phyloP scores from a whole-genome alignment of 2,329 filamentous ascomycete genomes.

The Verticillium longisporum region DNA sequence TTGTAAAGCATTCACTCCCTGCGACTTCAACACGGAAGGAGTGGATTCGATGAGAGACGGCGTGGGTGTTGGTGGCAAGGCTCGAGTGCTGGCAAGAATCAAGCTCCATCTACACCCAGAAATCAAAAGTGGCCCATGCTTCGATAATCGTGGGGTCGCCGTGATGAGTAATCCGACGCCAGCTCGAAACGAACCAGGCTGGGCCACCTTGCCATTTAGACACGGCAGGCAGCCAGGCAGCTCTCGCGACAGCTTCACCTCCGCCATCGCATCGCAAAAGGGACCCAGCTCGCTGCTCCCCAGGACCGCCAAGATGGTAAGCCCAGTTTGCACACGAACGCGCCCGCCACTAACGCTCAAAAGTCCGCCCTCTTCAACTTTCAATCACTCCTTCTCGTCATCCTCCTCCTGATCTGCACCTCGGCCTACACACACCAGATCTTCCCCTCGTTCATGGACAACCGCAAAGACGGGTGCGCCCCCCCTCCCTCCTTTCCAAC shows the following conservation, averaged over 20 bases:
- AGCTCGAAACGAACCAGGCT: background rate
- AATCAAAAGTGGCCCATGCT: background rate
- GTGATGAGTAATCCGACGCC: background rate
- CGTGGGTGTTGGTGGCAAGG: background rate
- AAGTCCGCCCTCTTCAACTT: conserved; percentile 99
- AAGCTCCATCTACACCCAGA: background rate
- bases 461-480: conserved; percentile 80
- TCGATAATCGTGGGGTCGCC: background rate
- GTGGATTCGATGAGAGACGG: background rate
- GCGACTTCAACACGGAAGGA: background rate
- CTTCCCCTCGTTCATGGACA: conserved; percentile 82
- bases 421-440: conserved; percentile 89
- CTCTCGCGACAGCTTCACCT: background rate
- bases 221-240: background rate
- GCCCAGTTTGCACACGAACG: background rate
- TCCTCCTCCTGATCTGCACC: conserved; percentile 93
- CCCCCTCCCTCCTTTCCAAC: background rate
- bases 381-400: conserved; percentile 88
- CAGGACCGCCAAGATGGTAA: conserved; percentile 17
- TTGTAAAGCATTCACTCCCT: background rate
- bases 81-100: background rate
- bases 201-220: background rate
- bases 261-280: background rate
- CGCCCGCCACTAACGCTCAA: conserved; percentile 2
- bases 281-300: background rate